phyloP scores from a whole-genome alignment of 2,329 filamentous ascomycete genomes.

The Diaporthe ilicicola region DNA sequence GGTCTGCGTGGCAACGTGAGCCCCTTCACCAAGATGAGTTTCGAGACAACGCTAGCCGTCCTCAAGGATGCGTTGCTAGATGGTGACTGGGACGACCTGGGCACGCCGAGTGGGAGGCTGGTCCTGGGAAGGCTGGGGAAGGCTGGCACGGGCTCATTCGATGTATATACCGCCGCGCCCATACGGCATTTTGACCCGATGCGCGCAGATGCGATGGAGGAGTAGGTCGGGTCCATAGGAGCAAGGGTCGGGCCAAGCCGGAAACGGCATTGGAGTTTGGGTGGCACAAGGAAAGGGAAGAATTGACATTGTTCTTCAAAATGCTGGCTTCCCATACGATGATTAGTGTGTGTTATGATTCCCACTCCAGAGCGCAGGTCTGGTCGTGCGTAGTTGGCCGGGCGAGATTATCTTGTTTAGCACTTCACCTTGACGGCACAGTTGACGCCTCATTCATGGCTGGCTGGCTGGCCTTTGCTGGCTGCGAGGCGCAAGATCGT shows the following conservation, averaged over 20 bases:
- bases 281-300: neutral
- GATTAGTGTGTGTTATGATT: neutral
- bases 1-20: constrained; percentile 85
- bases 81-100: constrained; percentile 88
- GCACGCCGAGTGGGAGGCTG: constrained; percentile 85
- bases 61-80: constrained; percentile 91
- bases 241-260: neutral
- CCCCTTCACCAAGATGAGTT: constrained; percentile 98
- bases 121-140: constrained; percentile 85
- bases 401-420: neutral
- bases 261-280: neutral
- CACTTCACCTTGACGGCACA: neutral
- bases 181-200: constrained; percentile 55
- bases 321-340: neutral
- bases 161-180: constrained; percentile 75
- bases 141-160: constrained; percentile 91
- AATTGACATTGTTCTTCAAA: neutral
- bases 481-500: neutral
- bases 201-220: constrained; percentile 35
- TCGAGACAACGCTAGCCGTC: constrained; percentile 96
- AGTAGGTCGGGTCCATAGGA: neutral
- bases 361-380: neutral
- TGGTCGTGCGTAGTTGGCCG: neutral
- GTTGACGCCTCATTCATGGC: neutral
- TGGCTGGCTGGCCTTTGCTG: neutral